Conservation (phyloP, 768 basidiomycete species). For the Pleurotus ostreatus region DNA sequence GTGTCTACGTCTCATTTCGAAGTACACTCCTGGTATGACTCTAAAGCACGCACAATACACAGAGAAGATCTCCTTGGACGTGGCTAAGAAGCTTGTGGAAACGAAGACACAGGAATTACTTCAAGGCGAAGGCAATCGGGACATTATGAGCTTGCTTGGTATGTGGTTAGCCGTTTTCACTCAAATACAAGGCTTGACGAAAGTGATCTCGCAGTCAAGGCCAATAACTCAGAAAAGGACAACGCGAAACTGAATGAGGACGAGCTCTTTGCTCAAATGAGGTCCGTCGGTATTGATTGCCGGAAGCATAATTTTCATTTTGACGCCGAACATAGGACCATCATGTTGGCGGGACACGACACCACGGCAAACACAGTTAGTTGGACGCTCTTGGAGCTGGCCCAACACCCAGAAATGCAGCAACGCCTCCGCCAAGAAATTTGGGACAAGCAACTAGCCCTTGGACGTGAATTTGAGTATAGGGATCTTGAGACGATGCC, state of each 20-base stretch:
- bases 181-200: background rate
- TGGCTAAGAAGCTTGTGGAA: slow-evolving; percentile 31
- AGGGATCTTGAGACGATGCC: slow-evolving; percentile 48
- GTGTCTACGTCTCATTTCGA: slow-evolving; percentile 31
- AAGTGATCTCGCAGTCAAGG: slow-evolving; percentile 35
- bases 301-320: background rate
- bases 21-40: slow-evolving; percentile 25
- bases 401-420: slow-evolving; percentile 14
- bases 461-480: slow-evolving; percentile 32
- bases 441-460: slow-evolving; percentile 17
- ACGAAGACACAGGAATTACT: slow-evolving; percentile 28
- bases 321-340: background rate
- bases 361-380: slow-evolving; percentile 1
- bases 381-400: background rate
- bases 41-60: slow-evolving; percentile 27
- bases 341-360: no score
- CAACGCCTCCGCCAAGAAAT: background rate
- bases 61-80: slow-evolving; percentile 23
- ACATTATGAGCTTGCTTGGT: slow-evolving; percentile 44
- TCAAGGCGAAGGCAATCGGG: slow-evolving; percentile 30
- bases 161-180: slow-evolving; percentile 1
- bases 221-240: slow-evolving; percentile 46
- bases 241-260: slow-evolving; percentile 40
- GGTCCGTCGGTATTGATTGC: slow-evolving; percentile 30
- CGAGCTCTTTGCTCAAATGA: slow-evolving; percentile 47